Conservation (phyloP, 1,284 basidiomycete species). For the Cutaneotrichosporon spelunceum region DNA sequence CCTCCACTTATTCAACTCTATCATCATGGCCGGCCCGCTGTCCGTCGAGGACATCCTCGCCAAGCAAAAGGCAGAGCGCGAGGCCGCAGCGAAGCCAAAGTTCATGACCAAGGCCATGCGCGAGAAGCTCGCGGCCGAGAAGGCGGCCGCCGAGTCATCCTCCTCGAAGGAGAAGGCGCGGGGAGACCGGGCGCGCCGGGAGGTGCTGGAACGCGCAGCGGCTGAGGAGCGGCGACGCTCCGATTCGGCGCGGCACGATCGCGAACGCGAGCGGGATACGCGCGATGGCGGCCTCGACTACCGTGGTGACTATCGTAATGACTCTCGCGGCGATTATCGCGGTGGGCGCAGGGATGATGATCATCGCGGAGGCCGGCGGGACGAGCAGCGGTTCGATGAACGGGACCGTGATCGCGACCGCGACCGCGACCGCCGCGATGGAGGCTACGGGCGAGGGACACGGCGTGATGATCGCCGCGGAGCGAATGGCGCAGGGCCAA, state of each 20-base stretch:
- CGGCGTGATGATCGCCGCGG: conserved; percentile 7
- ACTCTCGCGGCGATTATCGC: conserved; percentile 13
- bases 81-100: conserved; percentile 84
- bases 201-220: conserved; percentile 69
- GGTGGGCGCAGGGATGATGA: conserved; percentile 9
- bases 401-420: conserved; percentile 5
- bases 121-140: conserved; percentile 78
- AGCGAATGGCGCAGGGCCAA: conserved; percentile 4
- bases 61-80: conserved; percentile 80
- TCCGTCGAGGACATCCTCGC: conserved; percentile 72
- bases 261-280: conserved; percentile 14
- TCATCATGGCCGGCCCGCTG: conserved; percentile 32
- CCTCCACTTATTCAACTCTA: background rate
- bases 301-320: conserved; percentile 22
- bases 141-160: conserved; percentile 72
- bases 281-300: conserved; percentile 23
- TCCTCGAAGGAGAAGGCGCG: conserved; percentile 55
- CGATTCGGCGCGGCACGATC: conserved; percentile 28
- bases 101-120: conserved; percentile 85
- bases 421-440: conserved; percentile 13
- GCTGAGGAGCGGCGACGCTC: conserved; percentile 61
- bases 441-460: conserved; percentile 17
- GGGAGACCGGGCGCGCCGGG: conserved; percentile 63
- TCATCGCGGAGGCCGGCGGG: background rate
- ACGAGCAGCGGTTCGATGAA: conserved; percentile 7